phyloP scores from a whole-genome alignment of 2,329 filamentous ascomycete genomes.

The Pezicula neosporulosa region DNA sequence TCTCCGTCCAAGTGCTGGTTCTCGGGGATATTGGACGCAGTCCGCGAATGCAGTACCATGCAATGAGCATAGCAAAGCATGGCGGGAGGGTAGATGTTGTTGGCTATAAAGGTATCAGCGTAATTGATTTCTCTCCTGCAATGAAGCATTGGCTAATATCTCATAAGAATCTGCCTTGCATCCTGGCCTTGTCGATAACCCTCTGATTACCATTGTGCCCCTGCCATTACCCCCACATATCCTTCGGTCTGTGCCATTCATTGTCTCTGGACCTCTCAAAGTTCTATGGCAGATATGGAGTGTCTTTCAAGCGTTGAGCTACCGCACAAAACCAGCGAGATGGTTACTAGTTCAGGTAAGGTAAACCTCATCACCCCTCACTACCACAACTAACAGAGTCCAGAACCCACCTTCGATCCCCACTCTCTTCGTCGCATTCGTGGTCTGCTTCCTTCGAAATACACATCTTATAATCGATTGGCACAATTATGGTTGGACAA shows the following conservation, averaged over 20 bases:
- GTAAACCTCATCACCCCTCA: conserved; percentile 39
- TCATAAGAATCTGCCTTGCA: conserved; percentile 71
- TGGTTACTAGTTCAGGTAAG: conserved; percentile 74
- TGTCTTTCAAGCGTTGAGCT: conserved; percentile 70
- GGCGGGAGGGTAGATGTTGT: conserved; percentile 80
- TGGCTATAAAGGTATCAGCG: conserved; percentile 70
- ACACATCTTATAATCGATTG: conserved; percentile 89
- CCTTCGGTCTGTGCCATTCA: conserved; percentile 71
- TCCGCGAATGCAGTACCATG: conserved; percentile 98
- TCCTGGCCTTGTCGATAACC: conserved; percentile 68
- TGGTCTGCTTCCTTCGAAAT: conserved; percentile 72
- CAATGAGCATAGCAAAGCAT: conserved; percentile 82
- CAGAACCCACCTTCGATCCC: conserved; percentile 95
- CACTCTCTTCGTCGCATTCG: conserved; percentile 71
- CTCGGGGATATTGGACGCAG: conserved; percentile 94
- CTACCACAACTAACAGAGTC: conserved; percentile 15
- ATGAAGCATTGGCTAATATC: conserved; percentile 3
- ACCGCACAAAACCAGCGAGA: conserved; percentile 67
- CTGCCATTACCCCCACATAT: conserved; percentile 64
- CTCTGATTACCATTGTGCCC: conserved; percentile 67
- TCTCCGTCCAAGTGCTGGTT: conserved; percentile 77
- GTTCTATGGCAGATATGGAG: conserved; percentile 77
- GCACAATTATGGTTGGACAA: conserved; percentile 98
- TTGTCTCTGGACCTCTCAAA: conserved; percentile 77
- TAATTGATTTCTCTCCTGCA: conserved; percentile 3